Conservation (phyloP, 208 protist genomes). For the Wallacemonas sp. region DNA sequence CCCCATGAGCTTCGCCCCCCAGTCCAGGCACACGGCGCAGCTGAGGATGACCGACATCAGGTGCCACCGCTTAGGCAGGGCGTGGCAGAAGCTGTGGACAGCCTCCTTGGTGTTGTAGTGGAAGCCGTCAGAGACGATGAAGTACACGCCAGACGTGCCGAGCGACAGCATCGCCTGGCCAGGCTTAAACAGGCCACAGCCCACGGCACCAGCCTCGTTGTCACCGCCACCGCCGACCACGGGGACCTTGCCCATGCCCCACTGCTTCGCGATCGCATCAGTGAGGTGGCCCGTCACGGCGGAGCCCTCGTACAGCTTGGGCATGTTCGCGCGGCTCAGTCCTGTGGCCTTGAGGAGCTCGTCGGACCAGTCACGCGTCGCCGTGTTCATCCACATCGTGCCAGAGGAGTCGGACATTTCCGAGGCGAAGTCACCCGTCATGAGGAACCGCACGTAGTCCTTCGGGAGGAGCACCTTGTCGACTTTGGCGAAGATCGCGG, state of each 20-base stretch:
- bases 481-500: slow-evolving; percentile 54
- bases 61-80: slow-evolving; percentile 69
- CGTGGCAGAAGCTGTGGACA: slow-evolving; percentile 83
- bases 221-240: slow-evolving; percentile 75
- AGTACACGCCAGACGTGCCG: slow-evolving; percentile 85
- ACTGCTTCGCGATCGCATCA: slow-evolving; percentile 35
- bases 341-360: slow-evolving; percentile 64
- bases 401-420: slow-evolving; percentile 78
- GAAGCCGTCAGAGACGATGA: slow-evolving; percentile 79
- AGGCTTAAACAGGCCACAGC: slow-evolving; percentile 60
- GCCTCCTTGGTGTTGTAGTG: slow-evolving; percentile 73
- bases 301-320: slow-evolving; percentile 68
- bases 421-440: slow-evolving; percentile 69
- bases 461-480: slow-evolving; percentile 75
- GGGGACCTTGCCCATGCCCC: slow-evolving; percentile 60
- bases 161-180: slow-evolving; percentile 82
- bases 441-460: slow-evolving; percentile 71
- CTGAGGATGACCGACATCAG: slow-evolving; percentile 85
- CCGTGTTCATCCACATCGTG: slow-evolving; percentile 76
- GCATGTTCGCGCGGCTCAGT: slow-evolving; percentile 66
- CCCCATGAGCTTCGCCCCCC: slow-evolving; percentile 64
- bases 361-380: slow-evolving; percentile 66
- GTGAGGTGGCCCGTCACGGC: slow-evolving; percentile 54
- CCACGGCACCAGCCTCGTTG: slow-evolving; percentile 76
- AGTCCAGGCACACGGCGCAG: slow-evolving; percentile 77